Base-by-base conservation (phyloP, 768 basidiomycete genomes). In the Rhizopogon vesiculosus region DNA sequence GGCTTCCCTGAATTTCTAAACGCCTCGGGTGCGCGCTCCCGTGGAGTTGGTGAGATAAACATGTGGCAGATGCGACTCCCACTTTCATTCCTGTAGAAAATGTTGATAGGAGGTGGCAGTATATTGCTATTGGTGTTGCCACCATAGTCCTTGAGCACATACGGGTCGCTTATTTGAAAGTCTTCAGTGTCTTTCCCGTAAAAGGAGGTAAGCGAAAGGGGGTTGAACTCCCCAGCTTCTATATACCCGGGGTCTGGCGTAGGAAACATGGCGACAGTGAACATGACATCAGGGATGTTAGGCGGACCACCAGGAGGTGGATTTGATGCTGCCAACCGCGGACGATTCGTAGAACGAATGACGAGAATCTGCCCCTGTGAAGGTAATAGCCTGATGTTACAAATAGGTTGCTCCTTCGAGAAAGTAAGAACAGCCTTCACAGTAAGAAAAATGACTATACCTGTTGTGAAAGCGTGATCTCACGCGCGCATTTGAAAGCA, bases 331-430 rank as follows among this genome's bases (percentile, higher is more conserved):
- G 45, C 16, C 5, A 40, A 40, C 16, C 25, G 48, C 35, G 62
- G 59, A 39, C 64, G 61, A 41, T 62, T 64, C 45, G 78, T 59
- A 3, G 72, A 69, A 38, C 84, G 81, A 45, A 83, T 72, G 51
- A 83, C 71, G 19, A 86, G 68, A 12, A 86, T 66, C 51, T 81
- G 74, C 8, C 71, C 67, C 62, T 85, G 83, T 13, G 70, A 66
- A 2, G 83, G 82, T 38, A 84, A 63, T 25, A 79, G 72, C 31
- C 81, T 78, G 48, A 82, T 67, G n/a, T 76, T 78, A 53, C 73
- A 75, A 56, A 86, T 79, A 22, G 70, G 69, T 61, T 82, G 78
- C 28, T 69, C 67, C 82, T 82, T 54, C 25, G 31, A 29, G 19
- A 53, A 52, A 62, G 39, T 57, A 15, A 46, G 33, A 57, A 8